Conservation (phyloP, 331 rosid genomes). For the Stylosanthes scabra region DNA sequence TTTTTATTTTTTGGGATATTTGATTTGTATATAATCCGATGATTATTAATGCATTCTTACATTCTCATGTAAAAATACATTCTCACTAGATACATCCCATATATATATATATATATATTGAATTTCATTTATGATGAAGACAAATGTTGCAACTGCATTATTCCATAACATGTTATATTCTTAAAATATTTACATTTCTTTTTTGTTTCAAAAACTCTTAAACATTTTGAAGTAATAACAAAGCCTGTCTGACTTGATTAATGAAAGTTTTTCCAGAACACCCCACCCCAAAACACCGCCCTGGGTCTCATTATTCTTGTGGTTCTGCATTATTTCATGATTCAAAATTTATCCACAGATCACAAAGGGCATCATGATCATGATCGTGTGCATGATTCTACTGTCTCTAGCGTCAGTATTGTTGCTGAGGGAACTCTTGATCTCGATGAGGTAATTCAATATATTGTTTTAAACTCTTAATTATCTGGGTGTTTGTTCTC, state of each 20-base stretch:
- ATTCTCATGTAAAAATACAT: too few relatives aligned
- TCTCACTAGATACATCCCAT: too few relatives aligned
- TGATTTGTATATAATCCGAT: too few relatives aligned
- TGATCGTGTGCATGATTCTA: conserved; percentile 76
- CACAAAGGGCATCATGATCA: conserved; percentile 69
- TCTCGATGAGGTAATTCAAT: conserved; percentile 76
- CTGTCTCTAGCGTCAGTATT: conserved; percentile 83
- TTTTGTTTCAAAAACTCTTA: too few relatives aligned
- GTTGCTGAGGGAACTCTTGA: conserved; percentile 85
- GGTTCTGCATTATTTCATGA: conserved; percentile 27
- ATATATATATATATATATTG: not conserved
- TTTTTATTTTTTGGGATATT: too few relatives aligned
- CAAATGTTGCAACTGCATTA: conserved; percentile 6
- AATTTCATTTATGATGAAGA: conserved; percentile 18
- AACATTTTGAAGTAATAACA: too few relatives aligned
- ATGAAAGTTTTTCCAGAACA: not conserved
- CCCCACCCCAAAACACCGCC: not conserved
- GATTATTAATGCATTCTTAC: too few relatives aligned
- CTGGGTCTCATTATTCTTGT: not conserved
- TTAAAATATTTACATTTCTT: conserved; percentile 14
- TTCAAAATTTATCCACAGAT: conserved; percentile 50
- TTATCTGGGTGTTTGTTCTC: not conserved
- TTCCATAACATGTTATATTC: conserved; percentile 5
- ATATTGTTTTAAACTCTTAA: not conserved
- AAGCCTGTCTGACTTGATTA: not conserved